Base-by-base conservation (phyloP, 2,329 filamentous ascomycete species). In the Phyllosticta paracitricarpa region DNA sequence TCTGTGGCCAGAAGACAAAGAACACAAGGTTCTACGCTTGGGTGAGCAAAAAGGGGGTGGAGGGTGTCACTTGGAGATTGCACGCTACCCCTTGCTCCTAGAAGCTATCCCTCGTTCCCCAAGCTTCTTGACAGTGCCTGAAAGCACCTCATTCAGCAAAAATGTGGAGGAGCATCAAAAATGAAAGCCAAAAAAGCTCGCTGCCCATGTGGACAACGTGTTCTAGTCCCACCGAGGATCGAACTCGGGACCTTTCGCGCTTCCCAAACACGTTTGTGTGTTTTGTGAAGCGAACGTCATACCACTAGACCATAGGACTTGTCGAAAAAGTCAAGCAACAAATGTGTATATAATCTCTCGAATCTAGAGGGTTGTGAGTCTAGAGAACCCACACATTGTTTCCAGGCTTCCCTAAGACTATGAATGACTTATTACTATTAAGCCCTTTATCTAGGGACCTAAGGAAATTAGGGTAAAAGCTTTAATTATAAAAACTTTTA, bases 201-300 rank as follows among this genome's bases (percentile, higher is more conserved):
- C 3, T 7, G 7, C 14, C 5, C 1, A 19, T n/a, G 7, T 1
- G 14, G 4, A 48, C 6, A 4, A 40, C 9, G 10, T 12, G 2
- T 7, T 2, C 17, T 48, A 48, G 40, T 48, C 40, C 14, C 40
- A 56, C 58, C 56, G 33, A 56, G 53, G 58, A 61, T 61, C 58
- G 58, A 61, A 61, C 58, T 51, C 58, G 19, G 58, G 58, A 61
- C 54, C 53, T 61, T 61, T 61, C 58, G 58, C 52, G 58, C 52
- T 59, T 17, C 58, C 28, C 30, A 35, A 59, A 55, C 22, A 30
- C 58, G 4, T 17, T 53, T 28, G 10, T 7, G 17, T 1, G 9
- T 55, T 35, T 30, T 60, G 58, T 61, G 58, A 61, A 61, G 53
- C 53, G 53, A 56, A 61, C 58, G 58, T 61, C 54, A 61, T 61